Evolutionary conservation across 2,329 filamentous ascomycete genomes (phyloP).

Genomic region (Ascochyta koolunga): DNA sequence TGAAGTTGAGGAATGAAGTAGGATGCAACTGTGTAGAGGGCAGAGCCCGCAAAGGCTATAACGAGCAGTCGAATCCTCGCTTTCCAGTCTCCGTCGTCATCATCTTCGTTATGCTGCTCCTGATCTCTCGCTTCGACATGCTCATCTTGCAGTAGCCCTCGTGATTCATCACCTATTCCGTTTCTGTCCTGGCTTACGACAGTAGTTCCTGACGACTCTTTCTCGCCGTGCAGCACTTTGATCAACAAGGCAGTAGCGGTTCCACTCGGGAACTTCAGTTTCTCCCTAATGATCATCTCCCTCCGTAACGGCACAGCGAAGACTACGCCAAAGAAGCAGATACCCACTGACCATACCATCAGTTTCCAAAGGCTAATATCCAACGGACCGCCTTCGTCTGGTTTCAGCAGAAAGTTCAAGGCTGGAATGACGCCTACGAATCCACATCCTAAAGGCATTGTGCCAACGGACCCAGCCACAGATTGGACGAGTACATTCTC

Average conservation of each 20-base stretch:
- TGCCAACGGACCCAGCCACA: constrained; percentile 92
- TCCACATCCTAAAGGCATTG: constrained; percentile 94
- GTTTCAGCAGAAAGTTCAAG: constrained; percentile 80
- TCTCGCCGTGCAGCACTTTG: constrained; percentile 77
- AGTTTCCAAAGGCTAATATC: constrained; percentile 75
- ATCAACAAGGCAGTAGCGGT: constrained; percentile 96
- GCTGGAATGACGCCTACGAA: constrained; percentile 96
- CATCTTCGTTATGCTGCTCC: constrained; percentile 38
- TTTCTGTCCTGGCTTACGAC: constrained; percentile 9
- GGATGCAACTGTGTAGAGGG: constrained; percentile 73
- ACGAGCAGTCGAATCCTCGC: constrained; percentile 65
- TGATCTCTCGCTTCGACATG: constrained; percentile 24
- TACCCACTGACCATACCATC: constrained; percentile 86
- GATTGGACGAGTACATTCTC: constrained; percentile 98
- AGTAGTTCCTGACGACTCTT: constrained; percentile 22
- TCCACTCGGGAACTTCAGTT: constrained; percentile 91
- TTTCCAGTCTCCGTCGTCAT: constrained; percentile 61
- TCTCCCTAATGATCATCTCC: constrained; percentile 92
- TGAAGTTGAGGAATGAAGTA: constrained; percentile 89
- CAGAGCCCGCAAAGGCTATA: constrained; percentile 65
- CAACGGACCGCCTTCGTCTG: constrained; percentile 79
- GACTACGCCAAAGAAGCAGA: constrained; percentile 96
- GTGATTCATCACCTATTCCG: constrained; percentile 39
- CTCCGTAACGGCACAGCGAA: constrained; percentile 90
- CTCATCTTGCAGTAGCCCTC: constrained; percentile 41